Conservation (phyloP, 495 filamentous ascomycete genomes). For the Pyronema omphalodes region DNA sequence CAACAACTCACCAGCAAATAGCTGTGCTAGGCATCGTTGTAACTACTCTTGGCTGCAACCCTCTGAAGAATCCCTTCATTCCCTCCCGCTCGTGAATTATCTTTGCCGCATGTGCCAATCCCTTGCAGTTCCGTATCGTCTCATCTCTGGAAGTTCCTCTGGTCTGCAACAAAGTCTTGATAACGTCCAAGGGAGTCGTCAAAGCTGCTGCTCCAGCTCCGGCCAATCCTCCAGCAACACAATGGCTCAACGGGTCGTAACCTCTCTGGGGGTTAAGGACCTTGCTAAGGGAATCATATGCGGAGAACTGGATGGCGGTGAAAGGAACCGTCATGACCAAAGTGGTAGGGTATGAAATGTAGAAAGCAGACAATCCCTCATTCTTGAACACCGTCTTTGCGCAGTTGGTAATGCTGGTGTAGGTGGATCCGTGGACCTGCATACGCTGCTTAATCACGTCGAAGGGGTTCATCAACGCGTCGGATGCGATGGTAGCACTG, state of each 20-base stretch:
- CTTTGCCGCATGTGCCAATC: slow-evolving; percentile 60
- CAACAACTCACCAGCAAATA: slow-evolving; percentile 77
- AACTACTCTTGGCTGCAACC: slow-evolving; percentile 74
- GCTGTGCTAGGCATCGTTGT: slow-evolving; percentile 97
- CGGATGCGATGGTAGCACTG: slow-evolving; percentile 85
- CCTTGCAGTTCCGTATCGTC: slow-evolving; percentile 64
- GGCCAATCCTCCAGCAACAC: slow-evolving; percentile 73
- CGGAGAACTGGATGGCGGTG: slow-evolving; percentile 87
- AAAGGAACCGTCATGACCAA: slow-evolving; percentile 97
- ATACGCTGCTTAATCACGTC: slow-evolving; percentile 99
- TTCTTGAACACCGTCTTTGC: slow-evolving; percentile 65
- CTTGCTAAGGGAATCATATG: slow-evolving; percentile 92
- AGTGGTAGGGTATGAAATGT: slow-evolving; percentile 95
- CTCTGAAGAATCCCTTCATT: slow-evolving; percentile 74
- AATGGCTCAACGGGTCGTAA: slow-evolving; percentile 88
- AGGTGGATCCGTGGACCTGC: slow-evolving; percentile 91
- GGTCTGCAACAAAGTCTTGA: slow-evolving; percentile 93
- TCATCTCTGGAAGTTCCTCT: slow-evolving; percentile 61
- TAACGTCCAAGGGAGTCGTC: slow-evolving; percentile 90
- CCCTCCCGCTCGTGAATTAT: slow-evolving; percentile 77
- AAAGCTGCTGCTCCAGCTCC: slow-evolving; percentile 84
- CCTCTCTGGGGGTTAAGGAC: slow-evolving; percentile 64
- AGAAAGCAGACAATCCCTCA: slow-evolving; percentile 85
- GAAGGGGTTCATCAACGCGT: slow-evolving; percentile 98
- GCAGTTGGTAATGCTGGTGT: slow-evolving; percentile 69